These are phyloP conservation scores for Colletotrichum sp. DNA, from an alignment of 2,329 filamentous ascomycete genomes.

Conservation along the genomic window DNA sequence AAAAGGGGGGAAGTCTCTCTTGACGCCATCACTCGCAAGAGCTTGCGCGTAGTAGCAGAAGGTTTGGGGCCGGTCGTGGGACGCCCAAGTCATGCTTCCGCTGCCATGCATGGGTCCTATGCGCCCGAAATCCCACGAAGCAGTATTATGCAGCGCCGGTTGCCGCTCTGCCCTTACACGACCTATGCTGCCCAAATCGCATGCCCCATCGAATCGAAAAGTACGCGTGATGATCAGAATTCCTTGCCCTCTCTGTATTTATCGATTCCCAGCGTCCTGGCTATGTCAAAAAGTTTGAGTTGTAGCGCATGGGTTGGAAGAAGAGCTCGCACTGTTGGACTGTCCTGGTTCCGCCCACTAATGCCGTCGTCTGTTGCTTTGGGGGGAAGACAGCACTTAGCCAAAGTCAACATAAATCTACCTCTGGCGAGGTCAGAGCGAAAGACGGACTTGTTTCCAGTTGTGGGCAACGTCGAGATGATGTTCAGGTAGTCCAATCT, in stretches of 20 bases:
- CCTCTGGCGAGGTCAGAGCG: background rate
- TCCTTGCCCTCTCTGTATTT: background rate
- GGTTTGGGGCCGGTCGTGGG: background rate
- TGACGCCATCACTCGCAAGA: background rate
- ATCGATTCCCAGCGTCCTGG: background rate
- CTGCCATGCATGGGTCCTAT: conserved; percentile 1
- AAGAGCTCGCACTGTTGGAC: background rate
- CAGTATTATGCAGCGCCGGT: background rate
- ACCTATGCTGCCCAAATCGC: background rate
- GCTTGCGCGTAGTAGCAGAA: background rate
- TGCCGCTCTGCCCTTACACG: background rate
- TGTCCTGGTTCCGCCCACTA: background rate
- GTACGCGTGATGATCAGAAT: background rate
- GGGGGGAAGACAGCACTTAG: background rate
- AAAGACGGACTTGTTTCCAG: background rate
- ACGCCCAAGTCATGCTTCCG: background rate
- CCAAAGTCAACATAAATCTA: background rate
- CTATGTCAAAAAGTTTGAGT: background rate
- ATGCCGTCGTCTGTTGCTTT: background rate
- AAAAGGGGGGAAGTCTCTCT: background rate
- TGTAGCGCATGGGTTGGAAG: background rate
- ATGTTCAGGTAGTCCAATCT: background rate
- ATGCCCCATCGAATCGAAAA: background rate
- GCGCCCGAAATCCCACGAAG: conserved; percentile 3
- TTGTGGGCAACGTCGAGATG: background rate